phyloP scores from a whole-genome alignment of 768 basidiomycete genomes.

The Kwoniella sp. region DNA sequence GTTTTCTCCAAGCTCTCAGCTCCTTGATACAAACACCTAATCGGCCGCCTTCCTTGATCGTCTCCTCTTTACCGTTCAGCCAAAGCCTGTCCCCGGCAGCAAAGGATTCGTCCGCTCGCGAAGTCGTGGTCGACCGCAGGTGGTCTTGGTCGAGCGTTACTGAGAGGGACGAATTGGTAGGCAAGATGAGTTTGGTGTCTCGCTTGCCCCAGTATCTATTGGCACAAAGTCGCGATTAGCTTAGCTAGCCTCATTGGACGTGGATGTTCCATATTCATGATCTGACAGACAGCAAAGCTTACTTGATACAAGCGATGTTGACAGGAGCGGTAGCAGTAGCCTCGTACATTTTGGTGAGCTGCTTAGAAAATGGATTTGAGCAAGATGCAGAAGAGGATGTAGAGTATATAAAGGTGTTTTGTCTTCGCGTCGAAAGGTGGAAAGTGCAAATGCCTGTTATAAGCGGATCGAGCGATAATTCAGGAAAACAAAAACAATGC shows the following conservation, averaged over 20 bases:
- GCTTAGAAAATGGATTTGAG: background rate
- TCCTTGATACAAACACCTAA: conserved; percentile 82
- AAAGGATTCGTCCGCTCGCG: conserved; percentile 77
- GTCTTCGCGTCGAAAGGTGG: too few relatives aligned
- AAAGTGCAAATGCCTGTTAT: too few relatives aligned
- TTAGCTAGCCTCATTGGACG: background rate
- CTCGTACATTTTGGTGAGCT: conserved; percentile 60
- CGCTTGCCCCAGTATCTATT: conserved; percentile 98
- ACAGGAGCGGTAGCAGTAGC: conserved; percentile 91
- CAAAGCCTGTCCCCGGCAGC: conserved; percentile 73
- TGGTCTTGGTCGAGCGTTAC: conserved; percentile 97
- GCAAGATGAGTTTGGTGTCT: conserved; percentile 89
- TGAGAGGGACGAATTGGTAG: conserved; percentile 97
- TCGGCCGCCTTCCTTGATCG: conserved; percentile 78
- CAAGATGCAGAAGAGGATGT: background rate
- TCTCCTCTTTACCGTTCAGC: conserved; percentile 92
- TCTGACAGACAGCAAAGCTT: conserved; percentile 37
- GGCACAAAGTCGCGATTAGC: conserved; percentile 2
- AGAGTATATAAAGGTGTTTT: too few relatives aligned
- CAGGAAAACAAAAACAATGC: background rate
- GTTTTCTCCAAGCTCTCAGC: conserved; percentile 75
- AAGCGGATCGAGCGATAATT: background rate
- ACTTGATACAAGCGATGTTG: conserved; percentile 99
- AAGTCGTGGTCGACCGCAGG: conserved; percentile 88
- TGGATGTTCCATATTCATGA: too few relatives aligned